Evolutionary conservation across 805 yeast genomes (phyloP), one percentile per base, ranked within the genome.

Genomic region (Phaffomyces thermotolerans): DNA sequence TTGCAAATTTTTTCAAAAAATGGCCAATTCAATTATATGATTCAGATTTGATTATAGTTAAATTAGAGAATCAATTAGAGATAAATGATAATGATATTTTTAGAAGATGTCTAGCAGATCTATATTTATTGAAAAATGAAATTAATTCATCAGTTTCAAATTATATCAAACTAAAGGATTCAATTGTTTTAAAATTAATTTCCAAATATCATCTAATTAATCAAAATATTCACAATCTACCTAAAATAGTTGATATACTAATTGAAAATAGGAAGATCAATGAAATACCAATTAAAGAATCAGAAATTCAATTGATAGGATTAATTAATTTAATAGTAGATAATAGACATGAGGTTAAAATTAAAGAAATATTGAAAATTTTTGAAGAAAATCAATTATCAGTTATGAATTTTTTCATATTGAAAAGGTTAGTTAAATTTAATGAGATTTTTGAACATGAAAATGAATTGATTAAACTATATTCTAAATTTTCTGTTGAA

Each of bases 91-190:
- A 36, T 27, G 22, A 23, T n/a, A 18, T 51, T 42, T 55, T 79
- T 13, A 63, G 84, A 42, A 57, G 67, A 30, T 60, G 69, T 34
- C 59, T 80, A 23, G 70, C 80, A 25, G 64, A 72, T 10, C 53
- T 88, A 9, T 82, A 82, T 52, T 63, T 82, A 10, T 69, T 72
- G 40, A 63, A 78, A 0, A 73, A 75, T 29, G 81, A 81, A 36
- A 83, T 83, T 3, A 64, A 66, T 2, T 68, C 70, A 30, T 90
- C 96, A 2, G 78, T 84, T 8, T 69, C 69, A 0, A 89, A 83
- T 56, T 66, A 86, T 51, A 68, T 86, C 13, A 59, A 59, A 15
- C 61, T 83, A 24, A 67, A 72, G 48, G 89, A 84, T 57, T 57
- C 68, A 0, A 53, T 72, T 14, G 73, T 80, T 0, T 57, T 90